Evolutionary conservation across 768 basidiomycete species (phyloP), one percentile per base, ranked within the genome.

Genomic region (Cubamyces sp.): DNA sequence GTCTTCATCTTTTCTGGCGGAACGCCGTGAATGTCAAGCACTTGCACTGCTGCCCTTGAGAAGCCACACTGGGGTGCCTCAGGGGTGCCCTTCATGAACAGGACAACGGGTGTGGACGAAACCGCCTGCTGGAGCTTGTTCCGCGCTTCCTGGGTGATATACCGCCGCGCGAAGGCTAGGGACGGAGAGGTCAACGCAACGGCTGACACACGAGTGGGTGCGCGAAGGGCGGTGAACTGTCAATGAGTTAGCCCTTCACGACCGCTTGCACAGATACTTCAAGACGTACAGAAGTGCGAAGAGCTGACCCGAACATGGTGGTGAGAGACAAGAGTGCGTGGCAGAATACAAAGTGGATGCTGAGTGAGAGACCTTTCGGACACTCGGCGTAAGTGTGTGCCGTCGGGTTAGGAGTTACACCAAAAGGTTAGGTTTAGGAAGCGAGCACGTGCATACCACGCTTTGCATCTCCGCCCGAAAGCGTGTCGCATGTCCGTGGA

Each of bases 51-150:
- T 0, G 96, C 96, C 53, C 96, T 84, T 18, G 95, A 97, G 83
- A 98, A 99, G 14, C 96, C 96, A 64, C 96, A 98, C 69, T 94
- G 87, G 1, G 96, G 96, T 6, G 80, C 72, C 23, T 87, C 81
- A 0, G 92, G 94, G 16, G 90, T 94, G 11, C 97, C 97, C 73
- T 99, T 99, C 96, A 99, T 98, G 79, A 99, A 98, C 5, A 98
- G 79, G 1, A 99, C 97, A 6, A 98, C 83, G 0, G 95, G 95
- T 46, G 84, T 85, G 1, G 82, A 77, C 8, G 81, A 76, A 26
- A 98, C 83, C 2, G 95, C 94, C 67, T 85, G 74, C 71, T 90
- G 83, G n/a, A 93, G 85, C 68, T 82, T 77, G 12, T 79, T 67
- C 21, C 88, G 84, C 5, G 83, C 78, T 61, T 91, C 84, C 34